A percentile compares a stretch with the other conserved stretches of the same genome.
These are phyloP conservation scores for Zychaea mexicana DNA, from an alignment of 371 early-diverging fungal species.

Conservation along the genomic window DNA sequence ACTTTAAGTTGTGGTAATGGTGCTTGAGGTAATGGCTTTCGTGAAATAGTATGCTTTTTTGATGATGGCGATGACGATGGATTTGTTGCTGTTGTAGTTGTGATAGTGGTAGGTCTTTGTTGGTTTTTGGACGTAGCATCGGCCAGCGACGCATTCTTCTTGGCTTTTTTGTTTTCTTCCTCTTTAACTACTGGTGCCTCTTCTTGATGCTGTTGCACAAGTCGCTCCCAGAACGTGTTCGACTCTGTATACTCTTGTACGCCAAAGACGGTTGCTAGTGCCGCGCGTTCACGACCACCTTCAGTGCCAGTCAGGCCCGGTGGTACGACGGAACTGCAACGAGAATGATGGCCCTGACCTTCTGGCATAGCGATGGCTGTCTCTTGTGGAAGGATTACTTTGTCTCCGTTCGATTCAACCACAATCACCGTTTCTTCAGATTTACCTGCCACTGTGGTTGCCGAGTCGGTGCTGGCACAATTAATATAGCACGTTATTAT, in stretches of 20 bases:
- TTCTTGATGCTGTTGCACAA: constrained; percentile 7
- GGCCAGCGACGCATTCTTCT: constrained; percentile 5
- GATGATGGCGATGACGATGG: neutral
- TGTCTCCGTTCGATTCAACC: neutral
- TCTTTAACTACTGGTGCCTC: constrained; percentile 16
- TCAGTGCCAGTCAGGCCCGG: neutral
- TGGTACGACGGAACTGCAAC: neutral
- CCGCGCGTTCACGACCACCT: constrained; percentile 47
- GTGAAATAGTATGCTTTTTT: neutral
- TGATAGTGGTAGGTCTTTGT: neutral
- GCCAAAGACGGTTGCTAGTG: constrained; percentile 52
- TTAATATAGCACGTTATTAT: neutral
- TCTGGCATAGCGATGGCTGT: constrained; percentile 6
- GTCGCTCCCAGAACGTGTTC: constrained; percentile 44
- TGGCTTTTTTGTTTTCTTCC: neutral
- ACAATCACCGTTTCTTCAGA: neutral
- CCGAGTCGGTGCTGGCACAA: neutral
- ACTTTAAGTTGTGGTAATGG: neutral
- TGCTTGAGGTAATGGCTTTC: neutral
- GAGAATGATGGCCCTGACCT: neutral
- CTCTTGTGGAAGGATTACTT: constrained; percentile 3
- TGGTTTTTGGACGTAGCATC: neutral
- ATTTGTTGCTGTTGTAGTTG: neutral
- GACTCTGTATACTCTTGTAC: constrained; percentile 50
- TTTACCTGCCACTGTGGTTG: neutral